Conservation (phyloP, 768 basidiomycete species). For the Mycena kentingensis region DNA sequence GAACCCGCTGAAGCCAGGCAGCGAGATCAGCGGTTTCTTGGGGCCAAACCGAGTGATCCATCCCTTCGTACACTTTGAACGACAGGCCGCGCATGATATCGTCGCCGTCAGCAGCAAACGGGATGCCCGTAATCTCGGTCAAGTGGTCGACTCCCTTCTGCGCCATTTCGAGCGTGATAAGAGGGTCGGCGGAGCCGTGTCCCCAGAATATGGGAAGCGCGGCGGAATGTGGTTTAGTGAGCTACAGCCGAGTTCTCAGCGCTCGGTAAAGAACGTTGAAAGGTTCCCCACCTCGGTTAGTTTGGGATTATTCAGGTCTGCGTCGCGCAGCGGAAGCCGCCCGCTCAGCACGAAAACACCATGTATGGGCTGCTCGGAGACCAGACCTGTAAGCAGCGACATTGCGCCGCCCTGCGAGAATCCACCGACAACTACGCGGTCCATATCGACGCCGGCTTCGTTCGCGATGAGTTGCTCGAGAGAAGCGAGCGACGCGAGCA, state of each 20-base stretch:
- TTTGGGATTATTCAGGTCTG: conserved; percentile 28
- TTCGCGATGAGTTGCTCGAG: conserved; percentile 43
- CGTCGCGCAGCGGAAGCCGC: conserved; percentile 45
- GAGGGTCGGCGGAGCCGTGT: conserved; percentile 23
- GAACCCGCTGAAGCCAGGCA: conserved; percentile 20
- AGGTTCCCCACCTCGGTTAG: conserved; percentile 26
- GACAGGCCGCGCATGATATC: conserved; percentile 7
- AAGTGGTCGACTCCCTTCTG: conserved; percentile 16
- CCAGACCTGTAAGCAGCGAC: conserved; percentile 42
- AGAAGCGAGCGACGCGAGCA: conserved; percentile 38
- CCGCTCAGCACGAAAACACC: conserved; percentile 45
- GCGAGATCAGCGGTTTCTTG: conserved; percentile 23
- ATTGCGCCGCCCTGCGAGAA: conserved; percentile 52
- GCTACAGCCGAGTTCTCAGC: background rate
- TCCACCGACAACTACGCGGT: conserved; percentile 50
- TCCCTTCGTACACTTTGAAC: conserved; percentile 18
- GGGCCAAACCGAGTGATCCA: conserved; percentile 18
- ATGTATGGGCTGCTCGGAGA: conserved; percentile 35
- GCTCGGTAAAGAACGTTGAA: conserved; percentile 1
- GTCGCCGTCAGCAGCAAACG: conserved; percentile 2
- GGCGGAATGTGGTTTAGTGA: conserved; percentile 14
- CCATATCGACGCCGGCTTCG: conserved; percentile 41
- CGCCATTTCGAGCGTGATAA: conserved; percentile 18
- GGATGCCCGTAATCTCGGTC: conserved; percentile 15
- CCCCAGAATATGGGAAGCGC: conserved; percentile 26